Evolutionary conservation across 495 filamentous ascomycete genomes (phyloP).

Genomic region (Daldinia bambusicola): DNA sequence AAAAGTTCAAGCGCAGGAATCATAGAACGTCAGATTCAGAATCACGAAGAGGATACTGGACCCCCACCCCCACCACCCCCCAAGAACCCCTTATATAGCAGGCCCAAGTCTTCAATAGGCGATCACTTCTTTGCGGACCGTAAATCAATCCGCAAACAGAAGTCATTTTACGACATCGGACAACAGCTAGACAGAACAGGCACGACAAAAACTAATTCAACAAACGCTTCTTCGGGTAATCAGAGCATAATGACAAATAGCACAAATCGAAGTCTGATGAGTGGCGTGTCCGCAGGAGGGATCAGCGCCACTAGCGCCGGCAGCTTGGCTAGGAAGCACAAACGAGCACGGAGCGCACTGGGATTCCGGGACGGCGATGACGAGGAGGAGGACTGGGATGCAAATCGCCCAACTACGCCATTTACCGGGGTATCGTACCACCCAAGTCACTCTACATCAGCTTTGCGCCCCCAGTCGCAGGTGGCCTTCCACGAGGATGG

Average conservation of each 20-base stretch:
- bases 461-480: constrained; percentile 59
- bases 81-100: constrained; percentile 59
- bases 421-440: constrained; percentile 83
- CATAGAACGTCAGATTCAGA: constrained; percentile 3
- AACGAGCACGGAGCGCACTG: constrained; percentile 63
- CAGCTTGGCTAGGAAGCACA: constrained; percentile 81
- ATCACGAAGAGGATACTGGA: constrained; percentile 53
- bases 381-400: constrained; percentile 50
- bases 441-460: constrained; percentile 76
- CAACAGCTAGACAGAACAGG: constrained; percentile 75
- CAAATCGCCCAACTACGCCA: constrained; percentile 72
- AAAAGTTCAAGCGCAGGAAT: constrained; percentile 56
- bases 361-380: constrained; percentile 60
- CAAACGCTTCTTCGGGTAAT: constrained; percentile 73
- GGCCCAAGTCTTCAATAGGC: constrained; percentile 64
- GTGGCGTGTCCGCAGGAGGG: constrained; percentile 85
- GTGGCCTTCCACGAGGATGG: constrained; percentile 58
- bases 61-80: constrained; percentile 71
- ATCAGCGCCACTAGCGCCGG: constrained; percentile 96
- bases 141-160: constrained; percentile 64
- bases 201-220: constrained; percentile 87
- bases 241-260: constrained; percentile 77
- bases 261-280: constrained; percentile 91
- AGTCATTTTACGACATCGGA: constrained; percentile 86
- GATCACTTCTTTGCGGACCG: constrained; percentile 42